Evolutionary conservation across 305 asterid species (phyloP).

Genomic region (Withania somnifera): DNA sequence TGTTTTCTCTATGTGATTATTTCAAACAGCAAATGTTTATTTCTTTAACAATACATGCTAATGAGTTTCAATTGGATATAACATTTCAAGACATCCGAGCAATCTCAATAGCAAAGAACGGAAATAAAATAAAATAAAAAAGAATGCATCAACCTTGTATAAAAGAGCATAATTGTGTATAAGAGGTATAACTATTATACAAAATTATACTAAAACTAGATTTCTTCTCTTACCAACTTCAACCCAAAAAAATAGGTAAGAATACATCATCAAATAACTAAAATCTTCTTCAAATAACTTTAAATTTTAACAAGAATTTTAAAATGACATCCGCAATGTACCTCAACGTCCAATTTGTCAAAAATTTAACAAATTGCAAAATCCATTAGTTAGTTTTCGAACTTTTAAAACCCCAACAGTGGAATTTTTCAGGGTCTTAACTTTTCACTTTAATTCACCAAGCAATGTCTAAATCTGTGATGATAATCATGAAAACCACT

Average conservation of each 20-base stretch:
- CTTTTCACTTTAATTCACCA: background rate
- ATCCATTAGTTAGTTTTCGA: background rate
- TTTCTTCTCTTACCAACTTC: background rate
- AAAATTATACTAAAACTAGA: too few relatives aligned
- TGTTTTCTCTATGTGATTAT: too few relatives aligned
- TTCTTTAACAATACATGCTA: background rate
- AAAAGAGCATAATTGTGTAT: background rate
- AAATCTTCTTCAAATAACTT: too few relatives aligned
- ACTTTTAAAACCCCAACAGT: background rate
- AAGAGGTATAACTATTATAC: background rate
- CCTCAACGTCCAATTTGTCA: too few relatives aligned
- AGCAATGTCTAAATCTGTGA: too few relatives aligned
- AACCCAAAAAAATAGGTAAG: background rate
- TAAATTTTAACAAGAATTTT: background rate
- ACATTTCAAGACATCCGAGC: background rate
- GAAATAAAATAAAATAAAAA: too few relatives aligned
- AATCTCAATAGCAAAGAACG: background rate
- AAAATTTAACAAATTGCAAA: too few relatives aligned
- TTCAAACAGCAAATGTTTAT: background rate
- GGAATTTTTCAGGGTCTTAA: too few relatives aligned
- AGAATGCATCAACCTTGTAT: background rate
- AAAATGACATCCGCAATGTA: background rate
- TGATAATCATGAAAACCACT: too few relatives aligned
- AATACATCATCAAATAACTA: background rate
- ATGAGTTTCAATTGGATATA: background rate